Evolutionary conservation across 768 basidiomycete species (phyloP), one percentile per base, ranked within the genome.

Genomic region (Psilocybe azurescens): DNA sequence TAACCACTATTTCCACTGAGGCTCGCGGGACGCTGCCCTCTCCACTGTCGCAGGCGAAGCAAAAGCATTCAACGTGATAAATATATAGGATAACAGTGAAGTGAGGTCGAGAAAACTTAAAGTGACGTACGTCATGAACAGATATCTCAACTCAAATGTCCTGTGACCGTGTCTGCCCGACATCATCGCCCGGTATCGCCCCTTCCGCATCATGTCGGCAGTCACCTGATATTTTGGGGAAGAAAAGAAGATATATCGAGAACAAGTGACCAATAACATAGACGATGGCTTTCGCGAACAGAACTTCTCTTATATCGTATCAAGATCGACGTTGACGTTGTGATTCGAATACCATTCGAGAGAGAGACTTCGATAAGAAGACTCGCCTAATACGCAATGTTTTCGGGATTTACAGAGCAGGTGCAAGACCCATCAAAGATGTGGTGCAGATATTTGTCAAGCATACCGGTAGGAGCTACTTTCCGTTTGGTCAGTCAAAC

Each of bases 81-180:
- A n/a, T 32, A 54, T 29, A 32, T 29, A 53, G 50, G 38, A 57
- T 28, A 36, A 47, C 32, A 30, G 30, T 32, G 18, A 18, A 33
- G 20, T 44, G 53, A 28, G 5, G 8, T 53, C 33, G 58, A 49
- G 36, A 46, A 49, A 55, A 39, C 48, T 39, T 36, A 51, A 58
- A 60, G 41, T 60, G 61, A 54, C 61, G 59, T 55, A 66, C 59
- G 28, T 20, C 47, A 38, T 44, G 41, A 44, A 44, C 41, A 38
- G 36, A 38, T 38, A 38, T 5, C 41, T n/a, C 41, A 56, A 10
- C 18, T 38, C 10, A 41, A 33, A 38, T 14, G 33, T 63, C 67
- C 57, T 65, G 67, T 68, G 67, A 68, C 67, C 62, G 33, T 47
- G 54, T 44, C 54, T 65, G 66, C 53, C 66, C 67, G 67, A 68